Evolutionary conservation across 768 basidiomycete species (phyloP).

Genomic region (Naematelia encephala): DNA sequence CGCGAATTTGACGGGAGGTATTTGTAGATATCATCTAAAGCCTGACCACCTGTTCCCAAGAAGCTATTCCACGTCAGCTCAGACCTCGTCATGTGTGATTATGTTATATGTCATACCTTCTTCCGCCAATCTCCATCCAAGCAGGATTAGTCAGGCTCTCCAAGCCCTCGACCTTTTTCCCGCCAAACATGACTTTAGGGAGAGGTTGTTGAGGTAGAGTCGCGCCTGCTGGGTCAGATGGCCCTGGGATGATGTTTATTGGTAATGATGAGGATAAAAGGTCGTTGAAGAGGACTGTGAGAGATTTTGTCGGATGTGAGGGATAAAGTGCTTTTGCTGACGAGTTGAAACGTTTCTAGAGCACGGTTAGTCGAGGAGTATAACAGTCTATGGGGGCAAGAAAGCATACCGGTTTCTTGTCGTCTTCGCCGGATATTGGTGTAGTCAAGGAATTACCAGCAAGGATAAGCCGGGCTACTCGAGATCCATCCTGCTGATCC

Average conservation of each 20-base stretch:
- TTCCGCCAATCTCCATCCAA: constrained; percentile 65
- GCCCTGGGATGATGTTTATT: constrained; percentile 83
- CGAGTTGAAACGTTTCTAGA: constrained; percentile 46
- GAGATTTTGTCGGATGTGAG: constrained; percentile 66
- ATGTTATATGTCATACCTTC: constrained; percentile 46
- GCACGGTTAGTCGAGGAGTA: constrained; percentile 4
- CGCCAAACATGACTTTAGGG: constrained; percentile 85
- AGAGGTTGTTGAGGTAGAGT: constrained; percentile 92
- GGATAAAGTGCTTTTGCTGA: constrained; percentile 58
- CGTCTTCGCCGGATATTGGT: constrained; percentile 53
- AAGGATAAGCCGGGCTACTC: constrained; percentile 79
- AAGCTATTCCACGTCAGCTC: constrained; percentile 53
- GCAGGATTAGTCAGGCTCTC: constrained; percentile 82
- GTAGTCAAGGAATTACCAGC: constrained; percentile 79
- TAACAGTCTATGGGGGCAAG: not conserved
- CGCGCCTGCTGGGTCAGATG: constrained; percentile 77
- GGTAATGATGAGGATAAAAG: constrained; percentile 69
- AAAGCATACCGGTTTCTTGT: constrained; percentile 44
- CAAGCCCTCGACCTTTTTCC: constrained; percentile 57
- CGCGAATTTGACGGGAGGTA: constrained; percentile 70
- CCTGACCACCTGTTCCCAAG: constrained; percentile 85
- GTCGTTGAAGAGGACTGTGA: constrained; percentile 70
- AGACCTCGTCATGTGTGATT: not conserved
- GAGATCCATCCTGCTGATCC: constrained; percentile 64
- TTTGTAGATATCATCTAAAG: constrained; percentile 90